phyloP scores from a whole-genome alignment of 768 basidiomycete species.

The Rhodotorula toruloides region DNA sequence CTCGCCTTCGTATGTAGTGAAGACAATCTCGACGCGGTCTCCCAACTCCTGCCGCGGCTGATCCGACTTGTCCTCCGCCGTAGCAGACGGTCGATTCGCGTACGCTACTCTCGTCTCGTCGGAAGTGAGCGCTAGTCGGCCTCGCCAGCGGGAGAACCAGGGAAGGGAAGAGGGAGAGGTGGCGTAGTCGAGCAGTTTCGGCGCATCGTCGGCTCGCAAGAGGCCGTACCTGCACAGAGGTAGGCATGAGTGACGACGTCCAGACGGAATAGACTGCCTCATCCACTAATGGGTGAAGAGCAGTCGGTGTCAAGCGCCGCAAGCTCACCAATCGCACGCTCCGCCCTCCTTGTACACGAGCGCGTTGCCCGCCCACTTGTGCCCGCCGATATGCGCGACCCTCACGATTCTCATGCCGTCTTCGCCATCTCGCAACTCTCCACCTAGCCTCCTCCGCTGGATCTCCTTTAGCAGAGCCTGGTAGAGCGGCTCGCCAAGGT shows the following conservation, averaged over 20 bases:
- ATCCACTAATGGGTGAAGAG: conserved; percentile 18
- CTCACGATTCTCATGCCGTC: conserved; percentile 28
- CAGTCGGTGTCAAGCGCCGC: neutral
- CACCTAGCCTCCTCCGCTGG: conserved; percentile 21
- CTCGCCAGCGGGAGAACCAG: conserved; percentile 37
- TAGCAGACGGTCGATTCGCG: neutral
- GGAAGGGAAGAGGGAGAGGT: neutral
- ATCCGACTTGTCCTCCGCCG: neutral
- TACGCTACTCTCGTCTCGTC: conserved; percentile 1
- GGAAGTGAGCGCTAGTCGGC: conserved; percentile 25
- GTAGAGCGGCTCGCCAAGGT: conserved; percentile 41
- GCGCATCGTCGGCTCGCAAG: conserved; percentile 32
- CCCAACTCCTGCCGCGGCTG: conserved; percentile 26
- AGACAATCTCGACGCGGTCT: conserved; percentile 28
- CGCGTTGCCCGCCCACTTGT: conserved; percentile 37
- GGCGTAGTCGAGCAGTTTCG: conserved; percentile 23
- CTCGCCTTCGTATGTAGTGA: conserved; percentile 32
- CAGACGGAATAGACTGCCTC: neutral
- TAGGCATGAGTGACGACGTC: conserved; percentile 1
- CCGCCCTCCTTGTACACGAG: conserved; percentile 18
- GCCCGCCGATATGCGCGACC: conserved; percentile 42
- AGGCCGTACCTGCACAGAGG: conserved; percentile 39
- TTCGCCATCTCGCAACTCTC: conserved; percentile 16
- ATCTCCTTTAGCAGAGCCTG: conserved; percentile 30
- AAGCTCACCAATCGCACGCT: conserved; percentile 23